phyloP scores from a whole-genome alignment of 2,329 filamentous ascomycete genomes.

The Cladosporium sp. region DNA sequence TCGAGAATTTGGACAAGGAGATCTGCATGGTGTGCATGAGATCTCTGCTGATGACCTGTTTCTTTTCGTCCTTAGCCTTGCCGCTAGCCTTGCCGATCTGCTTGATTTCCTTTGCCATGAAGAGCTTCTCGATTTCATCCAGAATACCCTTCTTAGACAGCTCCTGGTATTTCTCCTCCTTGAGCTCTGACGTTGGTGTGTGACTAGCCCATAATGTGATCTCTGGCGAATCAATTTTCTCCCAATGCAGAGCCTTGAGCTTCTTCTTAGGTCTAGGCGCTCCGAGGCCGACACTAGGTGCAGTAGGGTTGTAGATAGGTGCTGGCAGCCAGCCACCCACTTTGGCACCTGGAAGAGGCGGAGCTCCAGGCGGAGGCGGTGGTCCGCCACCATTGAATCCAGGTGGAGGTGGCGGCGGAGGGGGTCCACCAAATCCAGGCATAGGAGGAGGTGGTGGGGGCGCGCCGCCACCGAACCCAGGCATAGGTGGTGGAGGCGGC shows the following conservation, averaged over 20 bases:
- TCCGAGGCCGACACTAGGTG: slow-evolving; percentile 67
- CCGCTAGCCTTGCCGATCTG: slow-evolving; percentile 66
- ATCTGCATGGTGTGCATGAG: slow-evolving; percentile 91
- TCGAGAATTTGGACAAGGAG: slow-evolving; percentile 89
- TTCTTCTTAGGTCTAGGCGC: slow-evolving; percentile 96
- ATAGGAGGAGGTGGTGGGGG: slow-evolving; percentile 64
- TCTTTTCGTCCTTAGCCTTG: slow-evolving; percentile 85
- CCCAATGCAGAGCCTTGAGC: slow-evolving; percentile 98
- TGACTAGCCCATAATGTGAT: slow-evolving; percentile 92
- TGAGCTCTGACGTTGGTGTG: slow-evolving; percentile 78
- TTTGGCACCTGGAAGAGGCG: slow-evolving; percentile 59
- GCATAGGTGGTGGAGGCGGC: slow-evolving; percentile 36
- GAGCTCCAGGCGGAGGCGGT: slow-evolving; percentile 66
- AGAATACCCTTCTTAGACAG: slow-evolving; percentile 91
- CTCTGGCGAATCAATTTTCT: slow-evolving; percentile 91
- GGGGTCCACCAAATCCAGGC: slow-evolving; percentile 46
- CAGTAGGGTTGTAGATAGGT: slow-evolving; percentile 55
- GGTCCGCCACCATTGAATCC: slow-evolving; percentile 48
- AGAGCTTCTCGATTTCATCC: slow-evolving; percentile 95
- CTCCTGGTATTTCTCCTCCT: slow-evolving; percentile 94
- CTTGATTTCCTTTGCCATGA: slow-evolving; percentile 96
- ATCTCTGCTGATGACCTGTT: slow-evolving; percentile 91
- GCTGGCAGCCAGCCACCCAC: slow-evolving; percentile 73
- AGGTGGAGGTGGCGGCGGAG: slow-evolving; percentile 49
- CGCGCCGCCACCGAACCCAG: slow-evolving; percentile 44